phyloP scores from a whole-genome alignment of 192 early-diverging fungal species.

The Podila verticillata region DNA sequence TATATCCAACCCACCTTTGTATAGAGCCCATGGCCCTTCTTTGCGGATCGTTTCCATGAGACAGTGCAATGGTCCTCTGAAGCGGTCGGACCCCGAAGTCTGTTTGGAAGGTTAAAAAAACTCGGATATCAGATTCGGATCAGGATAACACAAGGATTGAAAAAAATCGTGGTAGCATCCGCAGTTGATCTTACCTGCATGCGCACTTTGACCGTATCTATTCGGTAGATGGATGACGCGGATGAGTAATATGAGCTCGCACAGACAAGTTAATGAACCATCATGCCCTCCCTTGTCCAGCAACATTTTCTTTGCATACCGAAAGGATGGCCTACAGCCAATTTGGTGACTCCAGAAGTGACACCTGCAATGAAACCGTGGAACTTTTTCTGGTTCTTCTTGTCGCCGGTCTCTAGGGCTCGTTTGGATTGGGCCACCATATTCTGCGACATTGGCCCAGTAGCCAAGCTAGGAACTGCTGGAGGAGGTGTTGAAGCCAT shows the following conservation, averaged over 20 bases:
- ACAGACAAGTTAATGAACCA: not conserved
- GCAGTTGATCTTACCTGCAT: conserved; percentile 58
- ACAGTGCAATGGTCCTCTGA: conserved; percentile 79
- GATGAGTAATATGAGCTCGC: not conserved
- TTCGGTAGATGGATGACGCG: not conserved
- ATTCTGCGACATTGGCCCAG: not conserved
- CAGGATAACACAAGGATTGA: not conserved
- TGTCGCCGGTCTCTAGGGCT: conserved; percentile 10
- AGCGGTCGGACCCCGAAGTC: conserved; percentile 72
- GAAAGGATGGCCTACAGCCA: conserved; percentile 85
- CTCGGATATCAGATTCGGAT: not conserved
- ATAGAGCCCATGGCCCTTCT: conserved; percentile 81
- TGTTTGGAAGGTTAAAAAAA: not conserved
- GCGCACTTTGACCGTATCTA: conserved; percentile 84
- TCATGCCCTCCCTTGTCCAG: not conserved
- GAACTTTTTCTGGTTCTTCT: conserved; percentile 58
- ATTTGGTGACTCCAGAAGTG: conserved; percentile 79
- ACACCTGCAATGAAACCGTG: conserved; percentile 78
- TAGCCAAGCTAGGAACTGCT: not conserved
- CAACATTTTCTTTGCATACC: conserved; percentile 47
- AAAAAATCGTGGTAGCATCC: not conserved
- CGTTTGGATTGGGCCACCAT: not conserved
- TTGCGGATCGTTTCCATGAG: conserved; percentile 68
- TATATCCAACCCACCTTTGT: conserved; percentile 67
- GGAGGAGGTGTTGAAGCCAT: not conserved